A percentile compares a stretch with the other conserved stretches of the same genome.
Evolutionary conservation across 805 yeast genomes (phyloP).

Genomic region (Yarrowia phangngaensis): DNA sequence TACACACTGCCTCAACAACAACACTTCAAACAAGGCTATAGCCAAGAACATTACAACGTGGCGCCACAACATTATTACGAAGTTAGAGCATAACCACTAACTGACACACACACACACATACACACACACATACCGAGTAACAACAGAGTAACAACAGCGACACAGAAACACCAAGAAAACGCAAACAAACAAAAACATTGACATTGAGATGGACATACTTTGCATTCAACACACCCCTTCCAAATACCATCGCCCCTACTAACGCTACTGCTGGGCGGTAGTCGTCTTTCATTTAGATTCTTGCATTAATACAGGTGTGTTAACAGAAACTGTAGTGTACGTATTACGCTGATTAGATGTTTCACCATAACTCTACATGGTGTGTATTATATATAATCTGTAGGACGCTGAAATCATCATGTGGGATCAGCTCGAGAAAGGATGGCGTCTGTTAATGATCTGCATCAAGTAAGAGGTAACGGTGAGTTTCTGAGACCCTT

Average conservation of each 20-base stretch:
- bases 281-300: slow-evolving; percentile 25
- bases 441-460: too few relatives aligned
- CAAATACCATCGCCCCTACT: slow-evolving; percentile 17
- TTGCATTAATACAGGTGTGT: slow-evolving; percentile 25
- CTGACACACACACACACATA: too few relatives aligned
- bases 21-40: slow-evolving; percentile 12
- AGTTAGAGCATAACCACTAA: slow-evolving; percentile 17
- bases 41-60: background rate
- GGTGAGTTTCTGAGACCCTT: too few relatives aligned
- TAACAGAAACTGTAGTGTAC: background rate
- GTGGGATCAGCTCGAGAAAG: too few relatives aligned
- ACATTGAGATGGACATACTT: slow-evolving; percentile 6
- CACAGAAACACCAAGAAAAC: background rate
- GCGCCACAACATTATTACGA: slow-evolving; percentile 16
- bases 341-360: too few relatives aligned
- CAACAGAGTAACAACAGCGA: background rate
- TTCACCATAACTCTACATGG: too few relatives aligned
- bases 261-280: slow-evolving; percentile 27
- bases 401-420: too few relatives aligned
- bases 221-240: too few relatives aligned
- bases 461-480: too few relatives aligned
- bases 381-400: too few relatives aligned
- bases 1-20: slow-evolving; percentile 23
- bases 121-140: background rate
- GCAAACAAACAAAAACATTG: background rate